Percentiles rank a stretch among this genome's conserved stretches.
Evolutionary conservation across 176 grass and related monocot species (phyloP).

Genomic region (Thalia dealbata): DNA sequence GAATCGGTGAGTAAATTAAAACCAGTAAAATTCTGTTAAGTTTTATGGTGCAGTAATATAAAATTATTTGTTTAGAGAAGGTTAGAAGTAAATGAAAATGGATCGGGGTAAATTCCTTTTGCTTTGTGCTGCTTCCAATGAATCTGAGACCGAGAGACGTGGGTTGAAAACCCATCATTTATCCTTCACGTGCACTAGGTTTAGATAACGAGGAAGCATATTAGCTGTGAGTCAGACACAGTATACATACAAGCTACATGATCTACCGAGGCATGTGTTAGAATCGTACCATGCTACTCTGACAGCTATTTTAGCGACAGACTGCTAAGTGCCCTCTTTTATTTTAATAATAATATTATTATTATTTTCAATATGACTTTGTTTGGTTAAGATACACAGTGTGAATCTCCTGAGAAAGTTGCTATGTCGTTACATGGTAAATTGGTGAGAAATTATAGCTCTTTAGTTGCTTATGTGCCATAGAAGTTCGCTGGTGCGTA

Average conservation of each 20-base stretch:
- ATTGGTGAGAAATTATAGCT: too few species aligned
- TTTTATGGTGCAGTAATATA: background rate
- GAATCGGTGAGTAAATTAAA: slow-evolving; percentile 67
- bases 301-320: too few species aligned
- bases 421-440: background rate
- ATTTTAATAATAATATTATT: too few species aligned
- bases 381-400: too few species aligned
- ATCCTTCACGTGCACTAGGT: background rate
- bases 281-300: background rate
- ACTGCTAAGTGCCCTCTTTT: too few species aligned
- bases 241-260: background rate
- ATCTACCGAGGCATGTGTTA: background rate
- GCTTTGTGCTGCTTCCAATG: background rate
- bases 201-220: background rate
- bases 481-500: too few species aligned
- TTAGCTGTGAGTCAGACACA: background rate
- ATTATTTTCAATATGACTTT: too few species aligned
- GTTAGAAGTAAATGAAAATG: background rate
- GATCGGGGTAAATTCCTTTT: background rate
- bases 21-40: slow-evolving; percentile 2
- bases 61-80: background rate
- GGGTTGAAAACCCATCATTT: background rate
- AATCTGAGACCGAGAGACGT: background rate
- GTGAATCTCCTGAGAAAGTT: background rate
- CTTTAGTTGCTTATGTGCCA: too few species aligned